A percentile compares a stretch with the other conserved stretches of the same genome.
phyloP scores from a whole-genome alignment of 2,329 filamentous ascomycete species.

The Bipolaris oryzae region DNA sequence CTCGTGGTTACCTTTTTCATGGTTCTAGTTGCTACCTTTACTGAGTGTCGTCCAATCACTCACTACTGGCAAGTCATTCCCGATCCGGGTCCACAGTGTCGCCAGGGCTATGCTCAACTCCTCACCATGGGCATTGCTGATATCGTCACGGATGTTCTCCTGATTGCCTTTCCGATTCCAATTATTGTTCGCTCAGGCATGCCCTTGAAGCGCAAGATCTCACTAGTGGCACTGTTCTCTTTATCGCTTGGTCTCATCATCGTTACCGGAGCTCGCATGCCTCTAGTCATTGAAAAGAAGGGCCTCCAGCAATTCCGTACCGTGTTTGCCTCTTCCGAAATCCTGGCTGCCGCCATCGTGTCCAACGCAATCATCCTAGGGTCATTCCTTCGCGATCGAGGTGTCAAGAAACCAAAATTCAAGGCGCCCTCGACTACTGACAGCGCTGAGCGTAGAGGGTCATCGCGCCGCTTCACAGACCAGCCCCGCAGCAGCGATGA shows the following conservation, averaged over 20 bases:
- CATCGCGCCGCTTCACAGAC: conserved; percentile 66
- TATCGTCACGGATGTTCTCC: conserved; percentile 83
- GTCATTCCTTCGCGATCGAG: conserved; percentile 88
- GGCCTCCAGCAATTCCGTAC: conserved; percentile 87
- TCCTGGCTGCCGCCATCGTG: conserved; percentile 83
- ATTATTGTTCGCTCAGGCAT: conserved; percentile 83
- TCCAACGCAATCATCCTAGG: conserved; percentile 90
- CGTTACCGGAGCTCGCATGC: conserved; percentile 82
- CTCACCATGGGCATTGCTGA: conserved; percentile 90
- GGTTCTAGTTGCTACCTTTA: conserved; percentile 79
- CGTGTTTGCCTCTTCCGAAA: conserved; percentile 85
- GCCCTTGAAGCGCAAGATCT: conserved; percentile 75
- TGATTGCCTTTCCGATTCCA: conserved; percentile 87
- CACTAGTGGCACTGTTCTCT: conserved; percentile 80
- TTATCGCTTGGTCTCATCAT: conserved; percentile 80
- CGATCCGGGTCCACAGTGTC: conserved; percentile 83
- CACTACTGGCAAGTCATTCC: conserved; percentile 67
- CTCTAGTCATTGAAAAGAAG: conserved; percentile 71
- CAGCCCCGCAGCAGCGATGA: conserved; percentile 88
- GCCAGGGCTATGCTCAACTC: conserved; percentile 84
- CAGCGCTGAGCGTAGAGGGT: conserved; percentile 62
- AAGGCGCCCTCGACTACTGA: conserved; percentile 62
- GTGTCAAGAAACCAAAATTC: conserved; percentile 85
- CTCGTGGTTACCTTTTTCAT: conserved; percentile 79
- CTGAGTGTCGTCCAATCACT: conserved; percentile 72